Evolutionary conservation across 2,329 filamentous ascomycete species (phyloP).

Genomic region (Beauveria sp.): DNA sequence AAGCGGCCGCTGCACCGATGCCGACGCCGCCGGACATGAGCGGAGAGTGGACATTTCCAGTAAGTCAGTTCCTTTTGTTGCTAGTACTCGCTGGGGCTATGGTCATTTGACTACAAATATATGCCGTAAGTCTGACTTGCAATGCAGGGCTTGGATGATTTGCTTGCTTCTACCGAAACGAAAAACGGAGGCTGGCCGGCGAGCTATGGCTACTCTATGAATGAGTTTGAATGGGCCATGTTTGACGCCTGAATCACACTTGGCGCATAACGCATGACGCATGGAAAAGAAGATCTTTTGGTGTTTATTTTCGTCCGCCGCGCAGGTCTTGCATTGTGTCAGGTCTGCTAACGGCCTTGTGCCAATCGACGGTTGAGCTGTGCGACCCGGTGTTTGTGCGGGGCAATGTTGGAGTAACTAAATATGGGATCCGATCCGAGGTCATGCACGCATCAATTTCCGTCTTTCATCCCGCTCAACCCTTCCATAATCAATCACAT

Average conservation of each 20-base stretch:
- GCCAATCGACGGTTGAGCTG: background rate
- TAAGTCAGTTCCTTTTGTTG: background rate
- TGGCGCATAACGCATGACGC: too few species aligned
- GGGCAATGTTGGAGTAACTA: background rate
- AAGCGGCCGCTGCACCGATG: background rate
- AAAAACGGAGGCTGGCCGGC: slow-evolving; percentile 1
- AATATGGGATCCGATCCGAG: background rate
- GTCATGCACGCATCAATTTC: background rate
- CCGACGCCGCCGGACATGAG: slow-evolving; percentile 2
- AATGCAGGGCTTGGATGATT: background rate
- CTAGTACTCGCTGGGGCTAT: background rate
- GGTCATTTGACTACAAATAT: background rate
- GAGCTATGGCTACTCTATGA: slow-evolving; percentile 2
- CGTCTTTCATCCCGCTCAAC: background rate
- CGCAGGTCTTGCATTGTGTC: background rate
- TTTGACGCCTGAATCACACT: background rate
- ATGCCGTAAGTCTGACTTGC: background rate
- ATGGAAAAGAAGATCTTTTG: background rate
- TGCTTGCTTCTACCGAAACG: background rate
- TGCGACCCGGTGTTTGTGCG: background rate
- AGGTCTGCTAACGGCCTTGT: background rate
- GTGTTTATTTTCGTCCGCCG: background rate
- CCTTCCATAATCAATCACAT: background rate
- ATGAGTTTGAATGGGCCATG: slow-evolving; percentile 10
- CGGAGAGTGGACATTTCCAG: background rate